Conservation (phyloP, 2,329 filamentous ascomycete species). For the Fusarium globosum region DNA sequence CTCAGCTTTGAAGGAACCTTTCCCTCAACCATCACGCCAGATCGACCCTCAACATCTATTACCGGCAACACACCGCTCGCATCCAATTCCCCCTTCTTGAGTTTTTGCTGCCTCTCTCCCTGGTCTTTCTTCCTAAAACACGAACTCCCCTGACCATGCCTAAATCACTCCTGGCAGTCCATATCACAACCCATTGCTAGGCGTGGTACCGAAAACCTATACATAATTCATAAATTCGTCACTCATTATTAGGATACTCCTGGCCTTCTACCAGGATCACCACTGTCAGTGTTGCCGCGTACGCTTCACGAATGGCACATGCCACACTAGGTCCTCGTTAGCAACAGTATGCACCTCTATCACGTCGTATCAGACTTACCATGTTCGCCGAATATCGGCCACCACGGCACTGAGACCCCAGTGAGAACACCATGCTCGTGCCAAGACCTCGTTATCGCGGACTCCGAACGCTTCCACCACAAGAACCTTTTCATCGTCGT, state of each 20-base stretch:
- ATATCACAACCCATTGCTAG: conserved; percentile 17
- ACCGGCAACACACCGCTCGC: conserved; percentile 13
- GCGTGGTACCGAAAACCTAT: conserved; percentile 13
- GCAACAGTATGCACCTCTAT: neutral
- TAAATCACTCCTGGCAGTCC: conserved; percentile 9
- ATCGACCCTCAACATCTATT: conserved; percentile 8
- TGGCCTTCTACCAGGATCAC: conserved; percentile 72
- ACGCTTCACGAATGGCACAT: conserved; percentile 80
- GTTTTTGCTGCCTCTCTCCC: conserved; percentile 4
- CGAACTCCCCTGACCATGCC: conserved; percentile 25
- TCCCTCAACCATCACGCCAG: conserved; percentile 19
- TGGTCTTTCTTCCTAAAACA: conserved; percentile 3
- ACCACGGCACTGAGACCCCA: conserved; percentile 79
- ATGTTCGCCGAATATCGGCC: conserved; percentile 75
- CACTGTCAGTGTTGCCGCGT: conserved; percentile 77
- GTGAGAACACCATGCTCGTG: conserved; percentile 80
- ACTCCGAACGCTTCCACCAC: conserved; percentile 80
- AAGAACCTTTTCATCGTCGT: conserved; percentile 73
- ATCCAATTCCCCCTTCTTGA: conserved; percentile 6
- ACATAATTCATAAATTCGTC: conserved; percentile 45
- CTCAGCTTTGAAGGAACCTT: neutral
- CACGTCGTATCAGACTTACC: conserved; percentile 56
- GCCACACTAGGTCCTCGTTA: conserved; percentile 65
- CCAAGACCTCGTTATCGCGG: conserved; percentile 79
- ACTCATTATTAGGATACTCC: conserved; percentile 57